A percentile compares a stretch with the other conserved stretches of the same genome.
Conservation (phyloP, 2,329 filamentous ascomycete genomes). For the Cytospora chrysosperma region DNA sequence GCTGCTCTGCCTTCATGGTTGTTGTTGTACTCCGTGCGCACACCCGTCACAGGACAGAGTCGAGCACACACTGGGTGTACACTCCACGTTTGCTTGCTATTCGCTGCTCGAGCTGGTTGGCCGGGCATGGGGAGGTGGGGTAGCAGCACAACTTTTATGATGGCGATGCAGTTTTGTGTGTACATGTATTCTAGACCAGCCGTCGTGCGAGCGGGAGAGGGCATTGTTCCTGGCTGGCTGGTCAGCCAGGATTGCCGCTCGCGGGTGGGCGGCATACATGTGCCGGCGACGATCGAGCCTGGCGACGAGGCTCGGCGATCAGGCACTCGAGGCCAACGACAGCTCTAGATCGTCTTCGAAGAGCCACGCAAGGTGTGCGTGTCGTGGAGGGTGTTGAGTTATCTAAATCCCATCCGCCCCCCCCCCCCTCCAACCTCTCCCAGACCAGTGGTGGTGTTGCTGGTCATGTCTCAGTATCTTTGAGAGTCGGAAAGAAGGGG, state of each 20-base stretch:
- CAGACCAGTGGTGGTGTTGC: not conserved
- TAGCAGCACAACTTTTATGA: not conserved
- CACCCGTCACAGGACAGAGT: not conserved
- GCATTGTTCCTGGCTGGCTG: not conserved
- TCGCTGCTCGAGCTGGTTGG: not conserved
- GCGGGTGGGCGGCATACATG: not conserved
- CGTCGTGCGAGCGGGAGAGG: not conserved
- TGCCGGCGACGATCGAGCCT: not conserved
- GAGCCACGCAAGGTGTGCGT: not conserved
- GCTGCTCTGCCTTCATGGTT: not conserved
- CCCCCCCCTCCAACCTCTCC: not conserved
- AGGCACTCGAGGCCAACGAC: not conserved
- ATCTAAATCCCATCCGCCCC: not conserved
- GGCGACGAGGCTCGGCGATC: not conserved
- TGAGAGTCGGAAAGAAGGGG: not conserved
- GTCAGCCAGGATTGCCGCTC: not conserved
- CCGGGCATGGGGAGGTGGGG: not conserved
- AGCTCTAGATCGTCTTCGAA: not conserved
- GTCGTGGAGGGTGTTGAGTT: no score
- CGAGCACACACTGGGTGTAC: not conserved
- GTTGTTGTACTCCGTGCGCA: slow-evolving; percentile 16
- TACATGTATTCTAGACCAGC: not conserved
- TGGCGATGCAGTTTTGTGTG: not conserved
- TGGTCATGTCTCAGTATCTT: not conserved
- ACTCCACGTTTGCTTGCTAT: not conserved